Evolutionary conservation across 1,139 yeast genomes (phyloP).

Genomic region (Candida dubliniensis): DNA sequence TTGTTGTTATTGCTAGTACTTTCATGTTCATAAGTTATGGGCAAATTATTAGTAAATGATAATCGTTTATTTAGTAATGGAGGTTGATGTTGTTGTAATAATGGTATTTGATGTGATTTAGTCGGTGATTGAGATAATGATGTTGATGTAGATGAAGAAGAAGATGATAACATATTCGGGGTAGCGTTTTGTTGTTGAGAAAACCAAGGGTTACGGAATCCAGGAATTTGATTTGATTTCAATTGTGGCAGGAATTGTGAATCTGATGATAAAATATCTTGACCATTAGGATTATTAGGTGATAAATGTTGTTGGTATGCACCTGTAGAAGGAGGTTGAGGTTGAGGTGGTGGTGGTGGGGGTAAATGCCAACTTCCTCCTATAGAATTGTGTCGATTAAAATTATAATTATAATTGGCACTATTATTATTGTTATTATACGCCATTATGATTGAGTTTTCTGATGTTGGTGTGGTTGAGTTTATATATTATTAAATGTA

Average conservation of each 20-base stretch:
- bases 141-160: slow-evolving; percentile 11
- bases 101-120: slow-evolving; percentile 25
- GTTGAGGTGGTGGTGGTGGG: slow-evolving; percentile 21
- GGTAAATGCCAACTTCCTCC: slow-evolving; percentile 47
- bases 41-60: slow-evolving; percentile 47
- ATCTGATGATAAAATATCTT: neutral
- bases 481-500: too few species aligned
- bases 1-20: slow-evolving; percentile 9
- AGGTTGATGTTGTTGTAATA: slow-evolving; percentile 25
- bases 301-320: slow-evolving; percentile 12
- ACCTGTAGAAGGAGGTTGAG: slow-evolving; percentile 1
- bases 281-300: slow-evolving; percentile 6
- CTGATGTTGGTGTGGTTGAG: neutral
- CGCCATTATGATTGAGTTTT: slow-evolving; percentile 7
- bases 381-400: slow-evolving; percentile 40
- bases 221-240: slow-evolving; percentile 20
- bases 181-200: slow-evolving; percentile 20
- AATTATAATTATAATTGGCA: slow-evolving; percentile 22
- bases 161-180: slow-evolving; percentile 7
- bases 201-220: slow-evolving; percentile 51
- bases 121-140: slow-evolving; percentile 31
- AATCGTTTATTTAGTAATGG: slow-evolving; percentile 33
- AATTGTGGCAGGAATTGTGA: slow-evolving; percentile 15
- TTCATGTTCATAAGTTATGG: slow-evolving; percentile 52
- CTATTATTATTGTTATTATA: slow-evolving; percentile 6